These are phyloP conservation scores for Tilletia indica DNA, from an alignment of 1,284 basidiomycete species.

Conservation along the genomic window DNA sequence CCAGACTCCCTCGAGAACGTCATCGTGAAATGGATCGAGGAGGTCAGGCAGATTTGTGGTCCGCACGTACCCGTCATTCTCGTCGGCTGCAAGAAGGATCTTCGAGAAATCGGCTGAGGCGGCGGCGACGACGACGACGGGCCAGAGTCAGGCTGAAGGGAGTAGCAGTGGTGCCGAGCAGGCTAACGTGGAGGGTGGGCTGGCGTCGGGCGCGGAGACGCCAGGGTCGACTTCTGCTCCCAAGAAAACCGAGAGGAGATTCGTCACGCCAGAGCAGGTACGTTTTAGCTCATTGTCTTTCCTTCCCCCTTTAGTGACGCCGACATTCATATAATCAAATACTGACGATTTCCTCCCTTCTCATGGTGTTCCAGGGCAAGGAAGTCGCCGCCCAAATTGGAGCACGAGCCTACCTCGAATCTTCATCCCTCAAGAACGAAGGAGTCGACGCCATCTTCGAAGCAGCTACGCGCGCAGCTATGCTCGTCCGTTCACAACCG, in stretches of 20 bases:
- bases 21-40: conserved; percentile 84
- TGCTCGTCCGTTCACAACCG: conserved; percentile 34
- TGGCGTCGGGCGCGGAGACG: too few relatives aligned
- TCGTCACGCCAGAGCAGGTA: conserved; percentile 22
- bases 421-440: conserved; percentile 47
- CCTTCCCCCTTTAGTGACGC: neutral
- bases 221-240: neutral
- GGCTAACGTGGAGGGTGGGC: too few relatives aligned
- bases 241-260: conserved; percentile 15
- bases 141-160: neutral
- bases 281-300: neutral
- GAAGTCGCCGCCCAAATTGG: conserved; percentile 60
- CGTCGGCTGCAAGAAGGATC: conserved; percentile 78
- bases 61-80: conserved; percentile 79
- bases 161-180: neutral
- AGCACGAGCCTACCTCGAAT: conserved; percentile 57
- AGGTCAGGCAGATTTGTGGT: conserved; percentile 48
- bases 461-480: conserved; percentile 47
- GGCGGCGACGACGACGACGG: neutral
- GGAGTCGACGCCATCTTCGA: conserved; percentile 50
- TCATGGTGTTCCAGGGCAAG: conserved; percentile 53
- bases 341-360: neutral
- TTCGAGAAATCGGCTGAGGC: conserved; percentile 62
- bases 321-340: too few relatives aligned
- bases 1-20: conserved; percentile 97